These are phyloP conservation scores for Cynanchum wilfordii DNA, from an alignment of 257 asterid species.

Conservation along the genomic window DNA sequence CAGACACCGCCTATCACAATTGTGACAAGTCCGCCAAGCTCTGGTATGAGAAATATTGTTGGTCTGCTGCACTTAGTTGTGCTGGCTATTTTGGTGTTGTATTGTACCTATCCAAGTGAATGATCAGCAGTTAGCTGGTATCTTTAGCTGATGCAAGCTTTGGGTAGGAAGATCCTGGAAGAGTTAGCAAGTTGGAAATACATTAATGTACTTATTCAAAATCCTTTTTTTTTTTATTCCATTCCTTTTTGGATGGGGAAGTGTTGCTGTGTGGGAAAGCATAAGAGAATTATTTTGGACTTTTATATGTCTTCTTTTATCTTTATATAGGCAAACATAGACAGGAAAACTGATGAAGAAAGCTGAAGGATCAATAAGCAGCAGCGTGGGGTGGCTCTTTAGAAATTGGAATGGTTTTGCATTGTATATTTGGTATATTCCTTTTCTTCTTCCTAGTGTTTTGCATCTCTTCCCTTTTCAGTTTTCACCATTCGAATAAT, in stretches of 20 bases:
- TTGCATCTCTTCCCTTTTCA: too few relatives aligned
- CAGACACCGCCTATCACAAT: constrained; percentile 36
- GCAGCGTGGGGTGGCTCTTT: not conserved
- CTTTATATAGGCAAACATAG: too few relatives aligned
- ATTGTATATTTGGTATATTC: too few relatives aligned
- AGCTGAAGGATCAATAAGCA: too few relatives aligned
- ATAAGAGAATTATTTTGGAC: not conserved
- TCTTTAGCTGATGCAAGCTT: not conserved
- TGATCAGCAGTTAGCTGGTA: not conserved
- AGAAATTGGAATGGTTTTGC: not conserved
- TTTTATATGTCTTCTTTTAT: not conserved
- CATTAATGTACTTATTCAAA: too few relatives aligned
- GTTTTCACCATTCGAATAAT: too few relatives aligned
- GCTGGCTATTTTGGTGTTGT: constrained; percentile 6
- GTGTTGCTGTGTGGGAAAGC: not conserved
- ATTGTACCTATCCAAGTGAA: constrained; percentile 13
- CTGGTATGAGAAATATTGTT: constrained; percentile 30
- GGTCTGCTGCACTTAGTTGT: constrained; percentile 17
- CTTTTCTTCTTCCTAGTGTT: not conserved
- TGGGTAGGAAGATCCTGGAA: not conserved
- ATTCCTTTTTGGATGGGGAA: too few relatives aligned
- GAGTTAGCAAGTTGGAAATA: not conserved
- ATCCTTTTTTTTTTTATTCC: too few relatives aligned
- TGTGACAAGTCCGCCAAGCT: constrained; percentile 26
- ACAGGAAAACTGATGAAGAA: too few relatives aligned